These are phyloP conservation scores for Neopestalotiopsis sp. DNA, from an alignment of 2,329 filamentous ascomycete species.

Conservation along the genomic window DNA sequence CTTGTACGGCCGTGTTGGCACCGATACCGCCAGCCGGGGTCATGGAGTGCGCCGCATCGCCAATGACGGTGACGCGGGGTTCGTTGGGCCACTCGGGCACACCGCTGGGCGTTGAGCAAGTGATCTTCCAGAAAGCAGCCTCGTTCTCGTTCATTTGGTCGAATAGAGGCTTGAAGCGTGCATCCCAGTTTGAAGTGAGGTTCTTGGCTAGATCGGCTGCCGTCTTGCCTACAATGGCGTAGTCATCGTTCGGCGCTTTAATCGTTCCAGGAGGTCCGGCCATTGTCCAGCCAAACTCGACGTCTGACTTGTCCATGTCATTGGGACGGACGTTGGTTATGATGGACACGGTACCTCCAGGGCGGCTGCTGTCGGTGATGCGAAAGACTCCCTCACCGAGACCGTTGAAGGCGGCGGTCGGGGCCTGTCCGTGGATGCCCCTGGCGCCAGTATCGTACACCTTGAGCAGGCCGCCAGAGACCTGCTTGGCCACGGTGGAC, in stretches of 20 bases:
- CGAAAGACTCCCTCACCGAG: conserved; percentile 68
- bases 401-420: conserved; percentile 62
- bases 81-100: conserved; percentile 66
- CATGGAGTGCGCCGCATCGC: conserved; percentile 63
- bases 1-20: conserved; percentile 61
- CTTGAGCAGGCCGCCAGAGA: conserved; percentile 62
- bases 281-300: conserved; percentile 70
- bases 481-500: conserved; percentile 63
- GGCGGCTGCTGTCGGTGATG: conserved; percentile 52
- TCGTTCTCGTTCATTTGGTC: conserved; percentile 61
- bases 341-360: conserved; percentile 52
- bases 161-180: conserved; percentile 59
- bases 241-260: conserved; percentile 62
- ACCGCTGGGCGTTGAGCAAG: conserved; percentile 62
- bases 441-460: conserved; percentile 67
- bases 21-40: conserved; percentile 61
- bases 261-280: conserved; percentile 62
- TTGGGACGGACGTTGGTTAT: conserved; percentile 68
- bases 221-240: conserved; percentile 58
- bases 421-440: conserved; percentile 70
- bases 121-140: conserved; percentile 71
- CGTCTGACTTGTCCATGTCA: conserved; percentile 61
- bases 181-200: conserved; percentile 60
- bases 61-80: conserved; percentile 61
- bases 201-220: conserved; percentile 63